phyloP scores from a whole-genome alignment of 768 basidiomycete genomes.

The Naganishia vishniacii region DNA sequence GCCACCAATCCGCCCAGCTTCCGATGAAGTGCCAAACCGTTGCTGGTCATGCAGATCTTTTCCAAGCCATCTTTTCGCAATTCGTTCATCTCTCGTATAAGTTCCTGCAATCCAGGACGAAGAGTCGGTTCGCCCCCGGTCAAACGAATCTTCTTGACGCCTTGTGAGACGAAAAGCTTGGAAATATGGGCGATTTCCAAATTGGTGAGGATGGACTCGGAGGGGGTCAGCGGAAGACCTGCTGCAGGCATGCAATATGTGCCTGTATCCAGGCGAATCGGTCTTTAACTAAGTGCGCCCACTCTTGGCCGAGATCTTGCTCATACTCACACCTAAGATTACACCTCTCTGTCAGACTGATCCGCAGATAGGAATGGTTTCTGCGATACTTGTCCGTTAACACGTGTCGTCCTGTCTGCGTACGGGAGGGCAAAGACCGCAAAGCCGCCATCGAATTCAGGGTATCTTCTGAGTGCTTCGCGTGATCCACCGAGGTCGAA shows the following conservation, averaged over 20 bases:
- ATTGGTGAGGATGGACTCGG: conserved; percentile 64
- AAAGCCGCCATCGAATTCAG: background rate
- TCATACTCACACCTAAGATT: conserved; percentile 71
- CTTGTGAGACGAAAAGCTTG: conserved; percentile 68
- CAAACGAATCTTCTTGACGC: conserved; percentile 78
- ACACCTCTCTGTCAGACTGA: conserved; percentile 78
- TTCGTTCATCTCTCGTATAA: conserved; percentile 61
- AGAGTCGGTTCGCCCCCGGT: conserved; percentile 87
- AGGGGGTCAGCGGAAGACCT: conserved; percentile 69
- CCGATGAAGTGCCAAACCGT: conserved; percentile 65
- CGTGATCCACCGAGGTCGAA: background rate
- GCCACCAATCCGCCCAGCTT: conserved; percentile 63
- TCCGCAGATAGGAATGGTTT: conserved; percentile 78
- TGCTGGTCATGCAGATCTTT: conserved; percentile 80
- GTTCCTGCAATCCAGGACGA: conserved; percentile 64
- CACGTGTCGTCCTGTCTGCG: conserved; percentile 15
- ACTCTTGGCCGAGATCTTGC: too few species aligned
- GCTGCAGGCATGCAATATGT: conserved; percentile 88
- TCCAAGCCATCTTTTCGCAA: conserved; percentile 61
- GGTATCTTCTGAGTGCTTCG: background rate
- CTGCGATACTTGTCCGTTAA: conserved; percentile 65
- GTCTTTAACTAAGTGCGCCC: background rate
- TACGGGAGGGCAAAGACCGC: background rate
- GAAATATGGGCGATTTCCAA: conserved; percentile 70
- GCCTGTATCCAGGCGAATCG: conserved; percentile 52